Conservation (phyloP, 495 filamentous ascomycete species). For the Aspergillus homomorphus region DNA sequence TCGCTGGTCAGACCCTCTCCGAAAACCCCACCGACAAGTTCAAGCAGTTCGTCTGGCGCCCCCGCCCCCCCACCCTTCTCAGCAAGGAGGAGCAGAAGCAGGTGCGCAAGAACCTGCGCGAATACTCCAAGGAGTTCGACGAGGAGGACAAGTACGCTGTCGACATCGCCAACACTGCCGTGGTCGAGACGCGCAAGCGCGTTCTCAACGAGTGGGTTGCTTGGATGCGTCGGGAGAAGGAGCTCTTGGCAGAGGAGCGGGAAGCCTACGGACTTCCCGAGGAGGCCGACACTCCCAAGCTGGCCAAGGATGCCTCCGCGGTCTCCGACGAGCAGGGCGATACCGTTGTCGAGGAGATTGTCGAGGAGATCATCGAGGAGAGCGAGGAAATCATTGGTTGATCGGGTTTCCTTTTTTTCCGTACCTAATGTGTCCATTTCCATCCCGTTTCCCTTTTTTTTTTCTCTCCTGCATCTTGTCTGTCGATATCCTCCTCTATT, state of each 20-base stretch:
- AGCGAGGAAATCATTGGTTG: slow-evolving; percentile 71
- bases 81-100: slow-evolving; percentile 93
- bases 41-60: slow-evolving; percentile 95
- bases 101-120: slow-evolving; percentile 96
- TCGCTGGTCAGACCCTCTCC: slow-evolving; percentile 82
- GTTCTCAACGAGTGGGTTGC: slow-evolving; percentile 85
- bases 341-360: slow-evolving; percentile 77
- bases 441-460: slow-evolving; percentile 30
- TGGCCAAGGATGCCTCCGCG: slow-evolving; percentile 46
- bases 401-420: slow-evolving; percentile 30
- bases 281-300: slow-evolving; percentile 55
- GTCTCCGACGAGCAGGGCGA: slow-evolving; percentile 59
- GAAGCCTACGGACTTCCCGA: slow-evolving; percentile 62
- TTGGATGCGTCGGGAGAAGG: slow-evolving; percentile 74
- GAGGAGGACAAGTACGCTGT: slow-evolving; percentile 90
- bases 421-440: slow-evolving; percentile 34
- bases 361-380: slow-evolving; percentile 94
- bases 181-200: slow-evolving; percentile 82
- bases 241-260: slow-evolving; percentile 70
- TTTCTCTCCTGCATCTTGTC: slow-evolving; percentile 16
- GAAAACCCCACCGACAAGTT: slow-evolving; percentile 95
- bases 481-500: slow-evolving; percentile 21
- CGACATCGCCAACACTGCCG: slow-evolving; percentile 86
- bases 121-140: slow-evolving; percentile 92
- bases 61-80: slow-evolving; percentile 82